These are phyloP conservation scores for Heliocybe sulcata DNA, from an alignment of 1,284 basidiomycete genomes.

Conservation along the genomic window DNA sequence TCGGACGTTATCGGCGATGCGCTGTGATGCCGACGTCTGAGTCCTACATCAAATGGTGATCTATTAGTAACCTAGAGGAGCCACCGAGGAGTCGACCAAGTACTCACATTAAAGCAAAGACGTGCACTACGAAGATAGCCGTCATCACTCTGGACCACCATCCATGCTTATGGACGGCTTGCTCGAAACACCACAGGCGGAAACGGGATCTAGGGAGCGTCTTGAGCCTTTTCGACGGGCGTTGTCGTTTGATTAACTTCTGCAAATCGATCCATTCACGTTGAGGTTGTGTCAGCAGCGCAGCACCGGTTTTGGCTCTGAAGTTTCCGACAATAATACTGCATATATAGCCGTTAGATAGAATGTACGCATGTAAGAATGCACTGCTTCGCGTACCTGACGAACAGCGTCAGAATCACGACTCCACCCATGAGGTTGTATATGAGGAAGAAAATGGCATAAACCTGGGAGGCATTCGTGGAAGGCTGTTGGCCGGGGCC, in stretches of 20 bases:
- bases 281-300: constrained; percentile 83
- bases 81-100: not conserved
- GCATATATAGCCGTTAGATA: constrained; percentile 10
- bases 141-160: constrained; percentile 91
- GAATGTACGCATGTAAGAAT: not conserved
- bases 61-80: not conserved
- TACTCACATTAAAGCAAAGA: constrained; percentile 78
- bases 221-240: constrained; percentile 79
- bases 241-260: constrained; percentile 83
- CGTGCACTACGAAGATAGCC: constrained; percentile 77
- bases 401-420: constrained; percentile 84
- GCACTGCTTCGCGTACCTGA: constrained; percentile 49
- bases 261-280: constrained; percentile 93
- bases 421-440: constrained; percentile 93
- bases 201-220: constrained; percentile 46
- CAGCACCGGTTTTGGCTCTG: constrained; percentile 77
- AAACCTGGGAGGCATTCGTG: constrained; percentile 67
- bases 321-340: constrained; percentile 97
- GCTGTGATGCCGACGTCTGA: constrained; percentile 63
- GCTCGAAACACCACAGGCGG: constrained; percentile 87
- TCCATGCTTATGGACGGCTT: constrained; percentile 87
- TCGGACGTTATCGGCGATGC: constrained; percentile 53
- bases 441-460: constrained; percentile 89
- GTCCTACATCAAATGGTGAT: constrained; percentile 44
- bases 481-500: constrained; percentile 65